These are phyloP conservation scores for Trichoderma koningiopsis DNA, from an alignment of 2,329 filamentous ascomycete genomes.

Conservation along the genomic window DNA sequence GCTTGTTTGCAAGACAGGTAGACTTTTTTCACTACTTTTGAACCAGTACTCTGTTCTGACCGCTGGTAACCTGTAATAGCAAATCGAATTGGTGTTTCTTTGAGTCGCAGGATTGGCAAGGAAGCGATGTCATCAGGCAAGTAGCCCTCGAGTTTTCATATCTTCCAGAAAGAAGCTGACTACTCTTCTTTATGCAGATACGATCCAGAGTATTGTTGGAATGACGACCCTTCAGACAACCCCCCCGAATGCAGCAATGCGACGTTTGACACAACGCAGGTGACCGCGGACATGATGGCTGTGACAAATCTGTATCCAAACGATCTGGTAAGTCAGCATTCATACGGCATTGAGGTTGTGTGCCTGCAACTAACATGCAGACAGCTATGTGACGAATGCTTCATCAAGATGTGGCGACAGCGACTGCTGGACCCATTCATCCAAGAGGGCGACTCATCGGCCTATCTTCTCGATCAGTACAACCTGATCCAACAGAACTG, in stretches of 20 bases:
- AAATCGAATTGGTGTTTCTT: not conserved
- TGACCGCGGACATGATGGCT: not conserved
- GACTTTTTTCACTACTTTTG: not conserved
- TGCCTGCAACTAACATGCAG: not conserved
- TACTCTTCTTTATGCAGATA: not conserved
- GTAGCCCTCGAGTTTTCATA: not conserved
- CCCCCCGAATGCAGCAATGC: not conserved
- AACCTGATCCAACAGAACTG: not conserved
- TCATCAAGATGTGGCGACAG: not conserved
- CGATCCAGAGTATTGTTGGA: not conserved
- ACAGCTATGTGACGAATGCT: not conserved
- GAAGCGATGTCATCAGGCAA: not conserved
- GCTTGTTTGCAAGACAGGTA: not conserved
- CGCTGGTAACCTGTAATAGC: not conserved
- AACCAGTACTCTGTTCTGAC: not conserved
- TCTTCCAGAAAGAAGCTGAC: not conserved
- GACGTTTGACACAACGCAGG: not conserved
- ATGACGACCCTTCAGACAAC: not conserved
- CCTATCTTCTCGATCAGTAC: not conserved
- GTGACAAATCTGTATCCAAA: not conserved
- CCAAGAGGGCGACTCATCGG: not conserved
- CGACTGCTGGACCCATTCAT: not conserved
- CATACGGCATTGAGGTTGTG: not conserved
- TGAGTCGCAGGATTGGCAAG: not conserved
- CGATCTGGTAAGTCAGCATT: not conserved